Conservation (phyloP, 2,329 filamentous ascomycete genomes). For the Parafenestella ontariensis region DNA sequence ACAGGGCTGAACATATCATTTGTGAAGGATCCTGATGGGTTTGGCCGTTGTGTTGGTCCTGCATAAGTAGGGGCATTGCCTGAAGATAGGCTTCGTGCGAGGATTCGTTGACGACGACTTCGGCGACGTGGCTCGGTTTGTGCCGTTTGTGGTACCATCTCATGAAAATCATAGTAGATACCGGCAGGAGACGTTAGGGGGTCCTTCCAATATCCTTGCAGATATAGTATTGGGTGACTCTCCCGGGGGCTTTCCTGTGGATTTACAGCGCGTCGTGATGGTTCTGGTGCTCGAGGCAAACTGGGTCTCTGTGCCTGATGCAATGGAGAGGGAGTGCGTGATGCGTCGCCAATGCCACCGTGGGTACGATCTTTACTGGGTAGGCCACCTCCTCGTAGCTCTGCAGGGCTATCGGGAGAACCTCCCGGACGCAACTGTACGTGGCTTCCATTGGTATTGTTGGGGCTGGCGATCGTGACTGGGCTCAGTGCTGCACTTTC, state of each 20-base stretch:
- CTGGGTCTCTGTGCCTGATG: slow-evolving; percentile 23
- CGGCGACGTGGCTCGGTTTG: slow-evolving; percentile 31
- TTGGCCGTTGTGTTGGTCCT: slow-evolving; percentile 2
- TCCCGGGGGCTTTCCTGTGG: background rate
- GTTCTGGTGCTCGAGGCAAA: slow-evolving; percentile 12
- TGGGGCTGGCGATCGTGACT: slow-evolving; percentile 2
- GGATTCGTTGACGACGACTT: slow-evolving; percentile 8
- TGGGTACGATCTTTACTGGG: slow-evolving; percentile 3
- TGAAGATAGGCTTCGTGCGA: slow-evolving; percentile 34
- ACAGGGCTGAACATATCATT: slow-evolving; percentile 26
- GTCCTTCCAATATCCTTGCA: slow-evolving; percentile 15
- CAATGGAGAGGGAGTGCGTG: slow-evolving; percentile 21
- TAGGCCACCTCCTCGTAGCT: slow-evolving; percentile 22
- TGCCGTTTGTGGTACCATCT: slow-evolving; percentile 5
- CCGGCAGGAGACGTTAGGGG: background rate
- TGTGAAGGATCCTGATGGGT: slow-evolving; percentile 2
- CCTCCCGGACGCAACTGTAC: slow-evolving; percentile 2
- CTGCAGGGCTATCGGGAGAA: slow-evolving; percentile 21
- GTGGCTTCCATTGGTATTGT: slow-evolving; percentile 12
- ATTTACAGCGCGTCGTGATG: slow-evolving; percentile 4
- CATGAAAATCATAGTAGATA: slow-evolving; percentile 9
- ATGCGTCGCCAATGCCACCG: slow-evolving; percentile 11
- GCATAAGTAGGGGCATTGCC: slow-evolving; percentile 22
- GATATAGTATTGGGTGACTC: background rate
- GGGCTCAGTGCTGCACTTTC: slow-evolving; percentile 9